phyloP scores from a whole-genome alignment of 805 yeast species.

The Sporopachydermia lactativora region DNA sequence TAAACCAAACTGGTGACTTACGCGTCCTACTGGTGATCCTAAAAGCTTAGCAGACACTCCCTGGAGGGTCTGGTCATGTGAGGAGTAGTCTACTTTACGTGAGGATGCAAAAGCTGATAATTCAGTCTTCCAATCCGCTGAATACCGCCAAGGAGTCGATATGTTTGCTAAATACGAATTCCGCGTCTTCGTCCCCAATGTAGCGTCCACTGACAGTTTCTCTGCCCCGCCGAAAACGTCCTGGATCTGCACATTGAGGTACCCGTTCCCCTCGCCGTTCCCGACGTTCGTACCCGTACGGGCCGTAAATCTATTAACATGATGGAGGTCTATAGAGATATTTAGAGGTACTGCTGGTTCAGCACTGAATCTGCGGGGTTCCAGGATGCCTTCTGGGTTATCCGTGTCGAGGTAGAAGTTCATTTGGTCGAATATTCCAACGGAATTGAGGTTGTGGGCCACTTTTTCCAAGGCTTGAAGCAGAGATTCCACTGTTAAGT shows the following conservation, averaged over 20 bases:
- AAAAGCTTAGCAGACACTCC: constrained; percentile 28
- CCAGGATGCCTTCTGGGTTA: constrained; percentile 10
- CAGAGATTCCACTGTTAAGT: constrained; percentile 10
- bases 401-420: constrained; percentile 14
- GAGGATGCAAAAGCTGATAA: constrained; percentile 34
- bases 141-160: constrained; percentile 35
- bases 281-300: constrained; percentile 94
- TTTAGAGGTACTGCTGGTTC: constrained; percentile 13
- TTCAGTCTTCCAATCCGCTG: constrained; percentile 38
- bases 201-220: constrained; percentile 36
- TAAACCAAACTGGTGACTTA: constrained; percentile 36
- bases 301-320: constrained; percentile 60
- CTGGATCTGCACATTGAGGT: constrained; percentile 53
- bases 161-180: constrained; percentile 39
- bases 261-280: constrained; percentile 94
- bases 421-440: constrained; percentile 17
- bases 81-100: constrained; percentile 37
- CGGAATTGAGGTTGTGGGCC: constrained; percentile 14
- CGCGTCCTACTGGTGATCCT: constrained; percentile 12
- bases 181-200: constrained; percentile 45
- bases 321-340: constrained; percentile 16
- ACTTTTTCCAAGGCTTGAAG: constrained; percentile 16
- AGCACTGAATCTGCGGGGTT: constrained; percentile 22
- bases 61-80: constrained; percentile 37
- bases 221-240: constrained; percentile 65